Evolutionary conservation across 179 eudicot species (phyloP).

Genomic region (Spergularia azorica): DNA sequence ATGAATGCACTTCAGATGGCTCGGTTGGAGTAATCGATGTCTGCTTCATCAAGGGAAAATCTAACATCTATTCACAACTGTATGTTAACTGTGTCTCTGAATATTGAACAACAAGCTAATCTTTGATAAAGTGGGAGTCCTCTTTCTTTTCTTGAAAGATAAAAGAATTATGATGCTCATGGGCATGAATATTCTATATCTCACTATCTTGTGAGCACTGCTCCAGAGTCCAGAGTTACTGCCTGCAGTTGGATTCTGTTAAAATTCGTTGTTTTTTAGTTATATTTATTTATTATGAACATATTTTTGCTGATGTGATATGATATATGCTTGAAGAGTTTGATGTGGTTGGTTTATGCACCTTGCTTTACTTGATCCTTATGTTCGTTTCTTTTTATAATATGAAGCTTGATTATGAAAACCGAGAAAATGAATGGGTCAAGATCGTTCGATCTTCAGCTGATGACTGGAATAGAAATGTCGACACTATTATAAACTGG

Average conservation of each 20-base stretch:
- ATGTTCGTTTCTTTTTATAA: constrained; percentile 11
- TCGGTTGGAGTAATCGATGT: not conserved
- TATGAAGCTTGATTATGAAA: constrained; percentile 75
- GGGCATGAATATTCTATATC: no score
- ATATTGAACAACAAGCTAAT: not conserved
- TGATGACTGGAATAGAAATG: constrained; percentile 70
- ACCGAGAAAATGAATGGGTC: constrained; percentile 50
- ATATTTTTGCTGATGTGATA: not conserved
- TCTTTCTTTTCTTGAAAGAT: not conserved
- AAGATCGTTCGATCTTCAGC: constrained; percentile 58
- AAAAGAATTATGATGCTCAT: not conserved
- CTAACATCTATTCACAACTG: not conserved
- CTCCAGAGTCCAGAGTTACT: no score
- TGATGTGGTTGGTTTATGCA: not conserved
- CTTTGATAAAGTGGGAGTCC: not conserved
- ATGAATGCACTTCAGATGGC: not conserved
- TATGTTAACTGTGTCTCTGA: not conserved
- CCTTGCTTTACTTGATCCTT: not conserved
- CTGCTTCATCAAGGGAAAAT: not conserved
- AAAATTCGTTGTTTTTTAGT: not conserved
- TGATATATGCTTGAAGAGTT: not conserved
- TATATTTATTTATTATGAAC: not conserved
- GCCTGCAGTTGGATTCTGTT: not conserved
- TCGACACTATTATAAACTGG: constrained; percentile 72
- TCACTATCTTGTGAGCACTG: no score